Evolutionary conservation across 345 rosid genomes (phyloP), one percentile per base, ranked within the genome.

Genomic region (Anastatica hierochuntica): DNA sequence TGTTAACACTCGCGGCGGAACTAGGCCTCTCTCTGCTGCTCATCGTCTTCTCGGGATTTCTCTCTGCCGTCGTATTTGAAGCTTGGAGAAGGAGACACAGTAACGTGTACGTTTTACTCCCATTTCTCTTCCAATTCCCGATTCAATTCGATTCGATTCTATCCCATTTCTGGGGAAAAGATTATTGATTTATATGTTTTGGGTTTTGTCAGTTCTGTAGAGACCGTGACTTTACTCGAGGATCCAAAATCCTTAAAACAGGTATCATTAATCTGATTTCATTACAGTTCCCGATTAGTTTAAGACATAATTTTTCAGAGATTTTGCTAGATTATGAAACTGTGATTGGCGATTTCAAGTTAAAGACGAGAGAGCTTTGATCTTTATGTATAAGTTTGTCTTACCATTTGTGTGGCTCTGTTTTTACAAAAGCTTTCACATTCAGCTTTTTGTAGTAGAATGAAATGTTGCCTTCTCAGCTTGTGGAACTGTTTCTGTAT

Each of bases 211-310:
- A 90, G 98, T 55, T 81, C 78, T 47, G 72, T 77, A 30, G 90
- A 77, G 48, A 75, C 71, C 14, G 65, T 81, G 43, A 79, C 77
- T 36, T 26, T 77, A 51, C 74, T 92, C 51, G 86, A 92, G 68
- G 96, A 85, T 81, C 96, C 95, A 6, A 81, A 59, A 62, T 81
- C 95, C 1, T 66, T 77, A 46, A 84, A 81, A 23, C 67, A 77
- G 86, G 98, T 92, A 60, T 36, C 12, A 12, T 21, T 8, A 8
- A 24, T 49, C 24, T 65, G 50, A 7, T n/a, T 31, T 16, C 44
- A 17, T 31, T 35, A 2, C 37, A 43, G 14, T 63, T 44, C 30
- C 35, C 16, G n/a, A 10, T 31, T 12, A 13, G 5, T 0, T n/a
- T 1, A 2, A 8, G 4, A 14, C 12, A 1, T 16, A 34, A n/a